Evolutionary conservation across 2,329 filamentous ascomycete species (phyloP), one percentile per base, ranked within the genome.

Genomic region (Sporothrix brunneoviolacea): DNA sequence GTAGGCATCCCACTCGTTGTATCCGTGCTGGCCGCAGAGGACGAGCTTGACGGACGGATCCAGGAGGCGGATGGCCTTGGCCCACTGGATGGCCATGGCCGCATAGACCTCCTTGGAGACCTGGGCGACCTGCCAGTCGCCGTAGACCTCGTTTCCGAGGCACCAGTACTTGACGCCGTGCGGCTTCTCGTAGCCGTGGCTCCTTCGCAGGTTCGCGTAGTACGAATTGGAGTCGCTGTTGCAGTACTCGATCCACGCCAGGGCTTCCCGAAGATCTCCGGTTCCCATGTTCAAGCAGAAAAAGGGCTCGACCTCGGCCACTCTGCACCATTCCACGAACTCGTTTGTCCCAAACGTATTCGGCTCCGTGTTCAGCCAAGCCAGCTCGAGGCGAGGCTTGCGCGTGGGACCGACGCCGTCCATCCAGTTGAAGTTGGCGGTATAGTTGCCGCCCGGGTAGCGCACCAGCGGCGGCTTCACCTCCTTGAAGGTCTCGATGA

Each of bases 141-240:
- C 82, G 76, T 78, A 85, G 64, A 76, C 72, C 63, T 86, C 82
- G 66, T 93, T 93, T 9, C 88, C 88, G 22, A 93, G 77, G 2
- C 86, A 86, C 88, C 88, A 93, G 73, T 91, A 91, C 68, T 88
- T 89, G 60, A 91, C 73, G 53, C 83, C 83, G 68, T 91, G 91
- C 4, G 88, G 88, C 68, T 89, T 79, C 50, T 83, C 75, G 28
- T 79, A 82, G 10, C 88, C 88, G 66, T 93, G 84, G 59, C 84
- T 75, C 12, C 88, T 77, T 28, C 88, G 81, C 44, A 91, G 72
- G 62, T 91, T 91, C 55, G 88, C 88, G 64, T 89, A 93, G 71
- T 91, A 78, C 9, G 85, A 91, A 66, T 91, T 78, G 50, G 76
- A 73, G n/a, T 76, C 79, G 3, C 82, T 83, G 68, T 93, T 93